These are phyloP conservation scores for Podospora didyma DNA, from an alignment of 495 filamentous ascomycete species.

Conservation along the genomic window DNA sequence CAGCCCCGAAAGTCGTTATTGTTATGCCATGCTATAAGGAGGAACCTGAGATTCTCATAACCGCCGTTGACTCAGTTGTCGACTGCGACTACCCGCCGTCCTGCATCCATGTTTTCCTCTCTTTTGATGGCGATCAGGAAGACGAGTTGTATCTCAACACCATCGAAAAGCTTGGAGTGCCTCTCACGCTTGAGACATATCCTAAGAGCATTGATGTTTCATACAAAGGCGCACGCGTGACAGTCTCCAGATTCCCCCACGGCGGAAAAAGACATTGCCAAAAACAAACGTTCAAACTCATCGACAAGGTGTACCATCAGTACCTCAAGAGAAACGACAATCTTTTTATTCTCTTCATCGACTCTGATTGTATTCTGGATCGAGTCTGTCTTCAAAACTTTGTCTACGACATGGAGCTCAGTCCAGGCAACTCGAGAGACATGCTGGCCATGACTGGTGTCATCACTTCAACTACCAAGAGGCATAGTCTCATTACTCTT, in stretches of 20 bases:
- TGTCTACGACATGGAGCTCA: constrained; percentile 98
- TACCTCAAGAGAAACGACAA: constrained; percentile 89
- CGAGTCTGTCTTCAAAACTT: constrained; percentile 93
- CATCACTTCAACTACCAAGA: constrained; percentile 90
- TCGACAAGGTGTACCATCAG: constrained; percentile 87
- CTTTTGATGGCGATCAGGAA: constrained; percentile 86
- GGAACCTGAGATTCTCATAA: constrained; percentile 76
- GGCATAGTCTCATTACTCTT: constrained; percentile 83
- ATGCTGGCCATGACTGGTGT: constrained; percentile 99
- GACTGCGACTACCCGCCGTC: constrained; percentile 91
- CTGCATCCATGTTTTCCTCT: constrained; percentile 94
- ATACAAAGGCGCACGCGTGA: constrained; percentile 79
- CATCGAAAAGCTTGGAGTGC: constrained; percentile 82
- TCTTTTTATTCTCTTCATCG: constrained; percentile 94
- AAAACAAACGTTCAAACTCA: constrained; percentile 89
- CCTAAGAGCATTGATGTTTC: constrained; percentile 87
- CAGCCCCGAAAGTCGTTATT: constrained; percentile 91
- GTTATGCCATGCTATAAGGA: constrained; percentile 99
- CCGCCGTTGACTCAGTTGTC: constrained; percentile 88
- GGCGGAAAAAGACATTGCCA: constrained; percentile 94
- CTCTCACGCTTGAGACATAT: constrained; percentile 69
- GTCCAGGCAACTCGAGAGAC: constrained; percentile 85
- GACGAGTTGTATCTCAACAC: constrained; percentile 89
- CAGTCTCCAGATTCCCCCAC: constrained; percentile 88
- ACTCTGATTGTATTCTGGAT: constrained; percentile 96